Conservation (phyloP, 176 grass and related monocot species). For the Hyparrhenia diplandra region DNA sequence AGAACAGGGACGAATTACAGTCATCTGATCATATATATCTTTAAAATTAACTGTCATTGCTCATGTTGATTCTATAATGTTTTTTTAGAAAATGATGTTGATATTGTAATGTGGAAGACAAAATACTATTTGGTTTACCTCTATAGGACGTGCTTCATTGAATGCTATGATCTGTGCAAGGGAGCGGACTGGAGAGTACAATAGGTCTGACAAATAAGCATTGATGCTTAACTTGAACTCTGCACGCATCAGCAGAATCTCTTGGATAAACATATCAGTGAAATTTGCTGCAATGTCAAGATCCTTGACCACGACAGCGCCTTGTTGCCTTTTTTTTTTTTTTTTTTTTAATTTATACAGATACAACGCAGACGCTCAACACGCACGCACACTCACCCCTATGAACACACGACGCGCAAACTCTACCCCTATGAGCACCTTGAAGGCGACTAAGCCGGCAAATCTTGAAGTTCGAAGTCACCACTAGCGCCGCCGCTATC, state of each 20-base stretch:
- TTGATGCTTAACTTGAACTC: conserved; percentile 63
- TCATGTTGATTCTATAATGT: too few species aligned
- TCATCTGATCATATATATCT: background rate
- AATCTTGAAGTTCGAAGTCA: too few species aligned
- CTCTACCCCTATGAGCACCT: too few species aligned
- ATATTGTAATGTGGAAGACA: background rate
- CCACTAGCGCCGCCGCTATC: too few species aligned
- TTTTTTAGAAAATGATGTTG: too few species aligned
- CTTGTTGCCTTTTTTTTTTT: too few species aligned
- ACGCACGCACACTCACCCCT: too few species aligned
- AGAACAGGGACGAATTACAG: background rate
- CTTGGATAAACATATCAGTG: background rate
- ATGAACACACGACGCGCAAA: too few species aligned
- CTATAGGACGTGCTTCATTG: conserved; percentile 24
- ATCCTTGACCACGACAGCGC: conserved; percentile 27
- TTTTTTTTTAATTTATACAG: too few species aligned
- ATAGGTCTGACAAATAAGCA: conserved; percentile 35
- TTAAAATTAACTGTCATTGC: too few species aligned
- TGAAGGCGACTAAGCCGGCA: too few species aligned
- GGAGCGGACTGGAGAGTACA: conserved; percentile 45
- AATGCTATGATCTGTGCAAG: conserved; percentile 54
- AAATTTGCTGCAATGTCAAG: conserved; percentile 30
- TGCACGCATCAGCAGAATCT: background rate
- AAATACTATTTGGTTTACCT: conserved; percentile 3
- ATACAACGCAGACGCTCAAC: too few species aligned